Evolutionary conservation across 805 yeast species (phyloP).

Genomic region (Kockiozyma suomiensis): DNA sequence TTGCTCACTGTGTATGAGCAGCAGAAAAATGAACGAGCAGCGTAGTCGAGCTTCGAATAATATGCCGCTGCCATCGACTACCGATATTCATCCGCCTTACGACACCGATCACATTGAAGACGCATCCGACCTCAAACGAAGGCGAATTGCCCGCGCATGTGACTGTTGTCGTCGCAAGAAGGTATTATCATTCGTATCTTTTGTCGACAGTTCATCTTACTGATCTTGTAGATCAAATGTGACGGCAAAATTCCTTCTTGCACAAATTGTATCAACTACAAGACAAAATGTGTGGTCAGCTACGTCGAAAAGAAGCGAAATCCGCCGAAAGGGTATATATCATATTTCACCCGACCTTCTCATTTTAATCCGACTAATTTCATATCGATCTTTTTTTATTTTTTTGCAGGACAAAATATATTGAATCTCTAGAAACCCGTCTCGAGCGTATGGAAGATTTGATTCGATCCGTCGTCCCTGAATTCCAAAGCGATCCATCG

Average conservation of each 20-base stretch:
- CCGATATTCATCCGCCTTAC: neutral
- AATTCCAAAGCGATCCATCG: constrained; percentile 4
- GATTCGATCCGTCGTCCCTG: constrained; percentile 29
- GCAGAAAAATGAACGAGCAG: neutral
- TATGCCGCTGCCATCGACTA: neutral
- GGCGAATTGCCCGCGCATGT: constrained; percentile 52
- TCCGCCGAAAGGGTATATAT: constrained; percentile 33
- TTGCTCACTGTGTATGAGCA: neutral
- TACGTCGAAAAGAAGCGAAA: constrained; percentile 36
- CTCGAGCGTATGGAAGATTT: constrained; percentile 37
- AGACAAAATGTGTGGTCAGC: constrained; percentile 36
- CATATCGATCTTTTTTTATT: neutral
- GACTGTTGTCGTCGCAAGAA: constrained; percentile 52
- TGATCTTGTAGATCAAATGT: constrained; percentile 45
- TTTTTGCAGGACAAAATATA: constrained; percentile 31
- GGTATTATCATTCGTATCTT: no score
- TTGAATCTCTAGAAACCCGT: constrained; percentile 36
- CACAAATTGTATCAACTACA: constrained; percentile 37
- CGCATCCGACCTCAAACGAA: constrained; percentile 35
- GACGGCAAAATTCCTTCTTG: constrained; percentile 44
- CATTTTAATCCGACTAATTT: no score
- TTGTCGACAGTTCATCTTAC: no score
- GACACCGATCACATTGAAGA: constrained; percentile 6
- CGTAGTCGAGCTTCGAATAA: neutral
- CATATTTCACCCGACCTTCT: neutral